Base-by-base conservation (phyloP, 1,139 yeast genomes). In the Pichia kudriavzevii region DNA sequence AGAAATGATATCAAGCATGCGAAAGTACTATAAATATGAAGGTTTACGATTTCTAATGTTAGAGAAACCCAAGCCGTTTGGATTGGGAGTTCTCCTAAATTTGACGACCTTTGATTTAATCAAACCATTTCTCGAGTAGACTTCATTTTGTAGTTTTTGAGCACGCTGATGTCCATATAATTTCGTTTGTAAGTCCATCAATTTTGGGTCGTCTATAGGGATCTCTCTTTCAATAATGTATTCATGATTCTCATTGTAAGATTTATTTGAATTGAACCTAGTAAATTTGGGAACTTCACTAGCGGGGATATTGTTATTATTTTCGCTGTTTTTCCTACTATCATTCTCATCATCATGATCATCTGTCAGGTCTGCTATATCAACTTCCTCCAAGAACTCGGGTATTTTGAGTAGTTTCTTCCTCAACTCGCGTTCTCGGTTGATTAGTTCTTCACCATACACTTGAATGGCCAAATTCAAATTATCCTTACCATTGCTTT, bases 1-100 rank as follows among this genome's bases (percentile, higher is more conserved):
- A 65, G 76, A 53, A 68, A 60, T 40, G 77, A 72, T 45, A 69
- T 72, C 35, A 72, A 71, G 47, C 79, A 72, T 50, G 60, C 75
- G 7, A 73, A 73, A 47, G 59, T 72, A 32, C 61, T 72, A 40
- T 24, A 50, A 50, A 46, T 65, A 68, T 4, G 69, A 64, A 9
- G 74, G 69, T 42, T 57, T 63, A 25, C 58, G 55, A 4, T 62
- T 60, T 30, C 56, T 53, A 8, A 68, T 61, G 40, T 67, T 67
- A 2, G 66, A 56, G 42, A 63, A 54, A 1, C 66, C 67, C n/a
- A 64, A 31, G 31, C 62, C 58, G 44, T 70, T 70, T 7, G 72
- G 65, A 47, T 67, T 69, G 2, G 73, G 68, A 28, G 50, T 53
- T 39, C 66, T 58, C 42, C 58, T 61, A 25, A 53, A 48, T 32